These are phyloP conservation scores for Fusarium bactridioides DNA, from an alignment of 2,329 filamentous ascomycete genomes.

Conservation along the genomic window DNA sequence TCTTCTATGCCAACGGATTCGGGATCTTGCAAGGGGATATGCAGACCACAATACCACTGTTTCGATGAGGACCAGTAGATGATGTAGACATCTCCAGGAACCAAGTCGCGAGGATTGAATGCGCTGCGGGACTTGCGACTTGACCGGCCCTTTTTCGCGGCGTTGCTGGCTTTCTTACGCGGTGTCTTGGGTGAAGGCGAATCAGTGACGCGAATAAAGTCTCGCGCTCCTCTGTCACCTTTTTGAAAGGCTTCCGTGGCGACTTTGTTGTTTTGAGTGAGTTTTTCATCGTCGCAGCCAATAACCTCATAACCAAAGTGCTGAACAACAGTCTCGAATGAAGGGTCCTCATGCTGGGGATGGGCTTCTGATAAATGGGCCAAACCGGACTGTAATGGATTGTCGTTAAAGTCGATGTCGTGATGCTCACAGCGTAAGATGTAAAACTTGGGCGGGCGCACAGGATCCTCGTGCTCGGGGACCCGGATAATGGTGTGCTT, in stretches of 20 bases:
- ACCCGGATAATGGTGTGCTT: conserved; percentile 26
- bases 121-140: background rate
- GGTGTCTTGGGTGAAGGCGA: background rate
- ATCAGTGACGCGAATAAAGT: conserved; percentile 10
- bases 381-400: conserved; percentile 10
- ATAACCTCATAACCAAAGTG: conserved; percentile 18
- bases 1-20: background rate
- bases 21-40: conserved; percentile 16
- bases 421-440: conserved; percentile 29
- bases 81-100: conserved; percentile 17
- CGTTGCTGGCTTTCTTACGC: background rate
- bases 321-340: conserved; percentile 4
- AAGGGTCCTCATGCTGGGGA: background rate
- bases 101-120: background rate
- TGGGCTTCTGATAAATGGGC: conserved; percentile 19
- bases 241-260: background rate
- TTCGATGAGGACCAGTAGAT: conserved; percentile 15
- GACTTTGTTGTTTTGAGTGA: conserved; percentile 16
- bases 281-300: conserved; percentile 12
- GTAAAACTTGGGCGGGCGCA: conserved; percentile 7
- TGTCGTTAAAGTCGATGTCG: conserved; percentile 10
- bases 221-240: background rate
- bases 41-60: conserved; percentile 9
- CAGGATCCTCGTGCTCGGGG: background rate
- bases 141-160: background rate